phyloP scores from a whole-genome alignment of 176 grass and related monocot genomes.

The Rhipidocladum racemiflorum region DNA sequence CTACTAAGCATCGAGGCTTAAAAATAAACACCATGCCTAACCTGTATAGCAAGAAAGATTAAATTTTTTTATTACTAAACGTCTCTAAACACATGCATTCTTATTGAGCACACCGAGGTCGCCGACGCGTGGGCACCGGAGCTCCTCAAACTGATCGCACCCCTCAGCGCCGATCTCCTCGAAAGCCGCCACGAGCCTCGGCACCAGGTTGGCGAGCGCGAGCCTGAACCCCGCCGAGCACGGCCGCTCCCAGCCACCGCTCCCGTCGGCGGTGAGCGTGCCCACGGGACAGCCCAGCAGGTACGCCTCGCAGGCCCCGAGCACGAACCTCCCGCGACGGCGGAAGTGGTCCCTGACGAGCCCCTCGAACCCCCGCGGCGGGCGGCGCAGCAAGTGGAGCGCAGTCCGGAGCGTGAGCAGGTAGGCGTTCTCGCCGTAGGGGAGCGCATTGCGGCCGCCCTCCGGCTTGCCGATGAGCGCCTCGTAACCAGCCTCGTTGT shows the following conservation, averaged over 20 bases:
- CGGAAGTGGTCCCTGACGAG: neutral
- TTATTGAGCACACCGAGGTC: no score
- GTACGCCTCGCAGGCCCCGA: neutral
- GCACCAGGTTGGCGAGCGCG: neutral
- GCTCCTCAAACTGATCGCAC: no score
- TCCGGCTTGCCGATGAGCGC: neutral
- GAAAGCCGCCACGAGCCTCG: neutral
- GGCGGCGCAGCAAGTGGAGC: neutral
- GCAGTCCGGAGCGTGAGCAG: neutral
- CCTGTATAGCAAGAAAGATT: no score
- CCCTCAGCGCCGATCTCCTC: neutral
- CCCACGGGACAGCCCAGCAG: neutral
- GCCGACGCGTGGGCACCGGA: no score
- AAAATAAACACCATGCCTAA: no score
- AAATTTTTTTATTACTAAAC: no score
- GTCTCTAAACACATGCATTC: no score
- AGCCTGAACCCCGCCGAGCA: neutral
- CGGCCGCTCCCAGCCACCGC: no score
- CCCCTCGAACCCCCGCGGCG: neutral
- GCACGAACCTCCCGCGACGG: neutral
- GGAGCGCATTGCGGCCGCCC: neutral
- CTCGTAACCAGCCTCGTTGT: conserved; percentile 21
- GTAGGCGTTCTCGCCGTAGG: conserved; percentile 10
- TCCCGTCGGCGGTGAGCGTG: no score
- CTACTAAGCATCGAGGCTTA: no score